Percentiles rank a stretch among this genome's conserved stretches.
These are phyloP conservation scores for Castanea crenata DNA, from an alignment of 306 rosid species.

Conservation along the genomic window DNA sequence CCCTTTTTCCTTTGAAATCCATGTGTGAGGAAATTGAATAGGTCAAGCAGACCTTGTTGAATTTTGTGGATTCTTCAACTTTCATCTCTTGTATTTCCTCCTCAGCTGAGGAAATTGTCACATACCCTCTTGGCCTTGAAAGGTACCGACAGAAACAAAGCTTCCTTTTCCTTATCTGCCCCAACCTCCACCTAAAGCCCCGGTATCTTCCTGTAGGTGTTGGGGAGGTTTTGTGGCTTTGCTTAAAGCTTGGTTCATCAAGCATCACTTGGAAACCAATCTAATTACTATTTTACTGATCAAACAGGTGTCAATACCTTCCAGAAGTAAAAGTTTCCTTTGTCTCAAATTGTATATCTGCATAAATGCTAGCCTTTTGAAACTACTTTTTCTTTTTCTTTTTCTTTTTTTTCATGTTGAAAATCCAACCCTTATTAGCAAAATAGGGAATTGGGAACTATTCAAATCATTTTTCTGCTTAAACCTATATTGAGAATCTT, in stretches of 20 bases:
- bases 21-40: slow-evolving; percentile 85
- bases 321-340: slow-evolving; percentile 57
- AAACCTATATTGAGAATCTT: slow-evolving; percentile 33
- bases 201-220: slow-evolving; percentile 34
- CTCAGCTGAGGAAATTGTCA: slow-evolving; percentile 52
- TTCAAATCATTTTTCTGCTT: slow-evolving; percentile 24
- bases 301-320: slow-evolving; percentile 71
- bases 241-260: slow-evolving; percentile 49
- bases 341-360: slow-evolving; percentile 33
- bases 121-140: slow-evolving; percentile 55
- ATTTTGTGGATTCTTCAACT: slow-evolving; percentile 43
- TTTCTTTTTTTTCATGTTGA: slow-evolving; percentile 39
- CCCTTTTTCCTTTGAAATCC: slow-evolving; percentile 88
- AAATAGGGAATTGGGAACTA: slow-evolving; percentile 41
- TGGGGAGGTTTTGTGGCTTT: slow-evolving; percentile 31
- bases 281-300: slow-evolving; percentile 64
- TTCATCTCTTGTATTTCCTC: slow-evolving; percentile 46
- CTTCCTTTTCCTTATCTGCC: slow-evolving; percentile 31
- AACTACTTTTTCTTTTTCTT: slow-evolving; percentile 30
- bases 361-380: slow-evolving; percentile 33
- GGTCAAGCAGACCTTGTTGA: slow-evolving; percentile 77
- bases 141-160: slow-evolving; percentile 57
- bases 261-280: slow-evolving; percentile 76
- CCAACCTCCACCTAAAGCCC: slow-evolving; percentile 46
- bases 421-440: slow-evolving; percentile 71